Conservation (phyloP, 169 alveolate genomes). For the Plasmodium gallinaceum region DNA sequence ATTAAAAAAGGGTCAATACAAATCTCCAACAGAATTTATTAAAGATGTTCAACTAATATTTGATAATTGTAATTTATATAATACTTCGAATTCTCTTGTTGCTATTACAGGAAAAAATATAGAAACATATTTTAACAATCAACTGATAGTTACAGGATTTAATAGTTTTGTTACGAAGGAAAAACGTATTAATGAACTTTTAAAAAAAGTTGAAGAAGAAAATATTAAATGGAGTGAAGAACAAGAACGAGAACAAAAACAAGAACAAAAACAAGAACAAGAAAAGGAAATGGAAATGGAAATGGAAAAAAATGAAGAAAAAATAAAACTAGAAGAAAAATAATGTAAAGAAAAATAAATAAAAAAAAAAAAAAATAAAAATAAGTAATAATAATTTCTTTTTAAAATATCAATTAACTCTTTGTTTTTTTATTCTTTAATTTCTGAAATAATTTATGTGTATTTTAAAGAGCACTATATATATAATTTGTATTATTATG, state of each 20-base stretch:
- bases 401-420: too few species aligned
- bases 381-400: too few species aligned
- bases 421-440: too few species aligned
- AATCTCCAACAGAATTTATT: slow-evolving; percentile 86
- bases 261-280: too few species aligned
- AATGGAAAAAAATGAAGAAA: neutral
- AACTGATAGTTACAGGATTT: slow-evolving; percentile 80
- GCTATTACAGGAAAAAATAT: slow-evolving; percentile 89
- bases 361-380: neutral
- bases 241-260: slow-evolving; percentile 23
- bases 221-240: slow-evolving; percentile 52
- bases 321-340: neutral
- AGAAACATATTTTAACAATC: slow-evolving; percentile 86
- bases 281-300: slow-evolving; percentile 3
- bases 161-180: slow-evolving; percentile 79
- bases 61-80: slow-evolving; percentile 89
- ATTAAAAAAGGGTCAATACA: slow-evolving; percentile 85
- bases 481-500: too few species aligned
- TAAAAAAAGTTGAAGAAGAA: slow-evolving; percentile 81
- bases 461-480: too few species aligned
- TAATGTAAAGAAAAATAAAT: neutral
- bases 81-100: slow-evolving; percentile 89
- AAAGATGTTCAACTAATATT: slow-evolving; percentile 90
- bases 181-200: slow-evolving; percentile 76
- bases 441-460: too few species aligned